A percentile compares a stretch with the other conserved stretches of the same genome.
These are phyloP conservation scores for Parsonsia alboflavescens DNA, from an alignment of 257 asterid genomes.

Conservation along the genomic window DNA sequence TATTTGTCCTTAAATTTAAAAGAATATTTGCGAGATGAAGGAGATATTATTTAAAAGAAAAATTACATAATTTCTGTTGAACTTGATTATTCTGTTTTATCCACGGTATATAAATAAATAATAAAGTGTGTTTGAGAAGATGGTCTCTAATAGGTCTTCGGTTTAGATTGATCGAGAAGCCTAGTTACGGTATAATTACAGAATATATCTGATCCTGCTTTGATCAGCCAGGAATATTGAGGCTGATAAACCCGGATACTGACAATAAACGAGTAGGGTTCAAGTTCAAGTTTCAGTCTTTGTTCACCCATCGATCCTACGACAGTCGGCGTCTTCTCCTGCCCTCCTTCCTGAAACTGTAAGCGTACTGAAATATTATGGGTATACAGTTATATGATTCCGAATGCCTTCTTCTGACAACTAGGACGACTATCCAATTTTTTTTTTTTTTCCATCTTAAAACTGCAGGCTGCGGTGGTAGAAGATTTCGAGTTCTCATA, in stretches of 20 bases:
- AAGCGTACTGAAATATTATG: background rate
- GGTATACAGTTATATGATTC: background rate
- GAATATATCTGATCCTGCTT: background rate
- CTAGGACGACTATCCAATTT: background rate
- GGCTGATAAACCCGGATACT: background rate
- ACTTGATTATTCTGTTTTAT: too few species aligned
- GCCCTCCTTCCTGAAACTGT: background rate
- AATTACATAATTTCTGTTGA: too few species aligned
- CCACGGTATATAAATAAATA: background rate
- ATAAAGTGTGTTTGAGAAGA: background rate
- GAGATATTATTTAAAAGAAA: too few species aligned
- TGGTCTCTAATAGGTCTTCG: background rate
- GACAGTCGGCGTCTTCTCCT: background rate
- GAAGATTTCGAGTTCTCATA: constrained; percentile 15
- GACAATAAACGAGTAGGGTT: too few species aligned
- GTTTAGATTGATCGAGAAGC: background rate
- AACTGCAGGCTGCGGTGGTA: background rate
- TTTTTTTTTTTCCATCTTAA: background rate
- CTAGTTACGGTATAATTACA: background rate
- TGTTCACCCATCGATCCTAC: background rate
- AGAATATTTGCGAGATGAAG: too few species aligned
- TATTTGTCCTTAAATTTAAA: too few species aligned
- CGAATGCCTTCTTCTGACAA: background rate
- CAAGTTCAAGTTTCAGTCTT: background rate
- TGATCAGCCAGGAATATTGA: background rate